Base-by-base conservation (phyloP, 257 asterid species). In the Ophiorrhiza pumila region DNA sequence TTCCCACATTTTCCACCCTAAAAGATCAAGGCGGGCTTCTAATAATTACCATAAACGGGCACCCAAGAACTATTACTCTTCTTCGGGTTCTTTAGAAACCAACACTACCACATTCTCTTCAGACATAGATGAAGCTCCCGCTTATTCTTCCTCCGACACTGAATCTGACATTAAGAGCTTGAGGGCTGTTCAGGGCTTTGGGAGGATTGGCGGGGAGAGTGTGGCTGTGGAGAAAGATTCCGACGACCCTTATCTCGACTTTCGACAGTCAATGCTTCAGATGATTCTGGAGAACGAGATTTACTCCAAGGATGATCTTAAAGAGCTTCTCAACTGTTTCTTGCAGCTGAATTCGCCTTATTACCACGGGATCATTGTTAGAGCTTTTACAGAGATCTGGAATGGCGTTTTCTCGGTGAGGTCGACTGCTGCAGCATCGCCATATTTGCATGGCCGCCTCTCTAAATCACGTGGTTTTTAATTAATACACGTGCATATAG, bases 331-430 rank as follows among this genome's bases (percentile, higher is more conserved):
- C 68, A 88, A 89, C 86, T 93, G 97, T 62, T 93, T 93, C 83
- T 66, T 93, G 80, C 94, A 89, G 85, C 88, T 93, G 10, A 91
- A 93, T 64, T 89, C 96, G 0, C 97, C 98, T 1, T 86, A 88
- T 68, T 93, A 93, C 12, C 98, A 93, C 37, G 90, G 92, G 14
- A 39, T 85, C 11, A 93, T 93, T 61, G 90, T 91, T 7, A 71
- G 92, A 66, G 97, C 96, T 45, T 93, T 93, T 67, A 88, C 95
- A 0, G 98, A 93, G 82, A 91, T 93, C 67, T 93, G 98, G 97
- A 88, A 91, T 63, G 96, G 90, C 5, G 92, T 86, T 13, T 83
- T 73, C 78, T 85, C 86, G 1, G 68, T 61, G 53, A 65, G 73
- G 64, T 63, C 80, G 14, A 65, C 78, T 65, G 62, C 78, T 65